These are phyloP conservation scores for Bacidia gigantensis DNA, from an alignment of 495 filamentous ascomycete species.

Conservation along the genomic window DNA sequence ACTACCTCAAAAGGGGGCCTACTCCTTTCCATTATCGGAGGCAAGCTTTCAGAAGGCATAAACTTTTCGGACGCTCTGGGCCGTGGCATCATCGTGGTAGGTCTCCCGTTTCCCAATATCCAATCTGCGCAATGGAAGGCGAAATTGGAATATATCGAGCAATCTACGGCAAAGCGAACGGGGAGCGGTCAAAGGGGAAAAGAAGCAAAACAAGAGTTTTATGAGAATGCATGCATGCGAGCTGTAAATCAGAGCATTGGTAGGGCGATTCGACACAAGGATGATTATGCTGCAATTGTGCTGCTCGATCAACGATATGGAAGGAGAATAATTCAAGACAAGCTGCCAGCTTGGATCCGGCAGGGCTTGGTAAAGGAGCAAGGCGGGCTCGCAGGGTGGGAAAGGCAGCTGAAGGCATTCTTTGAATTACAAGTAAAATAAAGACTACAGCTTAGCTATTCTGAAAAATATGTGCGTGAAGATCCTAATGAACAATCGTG, in stretches of 20 bases:
- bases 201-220: constrained; percentile 65
- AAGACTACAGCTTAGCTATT: too few relatives aligned
- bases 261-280: constrained; percentile 73
- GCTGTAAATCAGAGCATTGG: constrained; percentile 96
- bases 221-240: constrained; percentile 91
- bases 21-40: constrained; percentile 86
- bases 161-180: constrained; percentile 39
- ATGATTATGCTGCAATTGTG: constrained; percentile 82
- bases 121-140: constrained; percentile 85
- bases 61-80: constrained; percentile 92
- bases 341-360: constrained; percentile 83
- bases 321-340: constrained; percentile 44
- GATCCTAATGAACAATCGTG: too few relatives aligned
- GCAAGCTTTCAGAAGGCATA: constrained; percentile 91
- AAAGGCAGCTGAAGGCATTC: constrained; percentile 3
- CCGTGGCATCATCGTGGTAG: constrained; percentile 76
- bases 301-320: constrained; percentile 71
- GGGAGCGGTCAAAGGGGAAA: constrained; percentile 37
- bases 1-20: constrained; percentile 51
- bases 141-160: constrained; percentile 73
- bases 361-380: constrained; percentile 19
- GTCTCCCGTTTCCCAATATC: constrained; percentile 86
- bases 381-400: neutral
- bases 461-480: too few relatives aligned
- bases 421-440: neutral